Base-by-base conservation (phyloP, 805 yeast species). In the Ogataea parapolymorpha region DNA sequence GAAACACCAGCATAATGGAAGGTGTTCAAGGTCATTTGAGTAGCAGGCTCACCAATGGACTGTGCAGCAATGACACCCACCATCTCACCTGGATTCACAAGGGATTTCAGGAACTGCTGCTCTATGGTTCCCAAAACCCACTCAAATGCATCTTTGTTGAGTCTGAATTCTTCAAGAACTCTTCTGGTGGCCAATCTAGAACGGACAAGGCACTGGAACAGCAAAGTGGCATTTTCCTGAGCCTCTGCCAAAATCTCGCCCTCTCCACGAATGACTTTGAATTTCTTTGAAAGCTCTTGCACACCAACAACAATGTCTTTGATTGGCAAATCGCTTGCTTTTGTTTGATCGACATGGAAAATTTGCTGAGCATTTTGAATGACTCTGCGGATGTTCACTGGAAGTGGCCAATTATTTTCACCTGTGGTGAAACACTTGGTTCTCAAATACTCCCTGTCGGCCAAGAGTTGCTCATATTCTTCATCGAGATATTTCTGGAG, bases 1-100 rank as follows among this genome's bases (percentile, higher is more conserved):
- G 95, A 89, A 45, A 89, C 96, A 82, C 96, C 96, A 13, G 96
- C 96, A 72, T 87, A 89, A 72, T 89, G 96, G 90, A 89, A 90
- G 54, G 97, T 90, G 61, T 90, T 90, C 67, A 90, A 75, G 2
- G 97, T 90, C 97, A 90, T 90, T 67, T 90, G 97, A 24, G 97
- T 90, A 29, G 97, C 96, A 37, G 97, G 97, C 63, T 90, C 97
- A 72, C 97, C 97, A 68, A 90, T 90, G 26, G 96, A 88, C 71
- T 90, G 97, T 2, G 97, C 96, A 39, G 97, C 97, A 58, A 90
- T 77, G 38, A 90, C 95, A 72, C 97, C 97, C 44, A 90, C 97
- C 96, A 90, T 90, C 63, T 90, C 97, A 74, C 97, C 97, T 4
- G 98, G 96, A 49, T 90, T 91, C 32, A 89, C 96, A 62, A 86